These are phyloP conservation scores for Aschersonia sp. DNA, from an alignment of 2,329 filamentous ascomycete species.

Conservation along the genomic window DNA sequence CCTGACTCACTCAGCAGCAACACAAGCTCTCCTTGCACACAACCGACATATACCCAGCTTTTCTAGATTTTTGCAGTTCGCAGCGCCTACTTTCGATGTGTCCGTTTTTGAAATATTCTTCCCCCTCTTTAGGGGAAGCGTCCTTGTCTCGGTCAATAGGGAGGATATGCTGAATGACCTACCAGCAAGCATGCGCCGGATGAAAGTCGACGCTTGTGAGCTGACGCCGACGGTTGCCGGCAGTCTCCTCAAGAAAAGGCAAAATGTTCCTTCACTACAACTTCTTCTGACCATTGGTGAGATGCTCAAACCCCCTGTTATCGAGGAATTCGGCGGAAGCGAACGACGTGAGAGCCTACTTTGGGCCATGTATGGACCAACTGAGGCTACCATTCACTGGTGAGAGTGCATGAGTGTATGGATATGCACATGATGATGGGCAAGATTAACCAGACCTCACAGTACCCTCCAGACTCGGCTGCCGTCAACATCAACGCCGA, in stretches of 20 bases:
- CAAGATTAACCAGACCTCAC: background rate
- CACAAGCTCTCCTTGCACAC: slow-evolving; percentile 73
- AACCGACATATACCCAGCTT: slow-evolving; percentile 64
- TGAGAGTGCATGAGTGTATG: slow-evolving; percentile 13
- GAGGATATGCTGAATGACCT: slow-evolving; percentile 61
- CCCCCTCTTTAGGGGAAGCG: slow-evolving; percentile 57
- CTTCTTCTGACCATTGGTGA: slow-evolving; percentile 80
- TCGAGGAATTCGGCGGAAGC: slow-evolving; percentile 62
- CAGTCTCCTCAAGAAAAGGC: slow-evolving; percentile 55
- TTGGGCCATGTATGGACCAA: slow-evolving; percentile 90
- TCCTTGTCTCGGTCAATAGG: slow-evolving; percentile 57
- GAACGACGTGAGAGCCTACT: slow-evolving; percentile 44
- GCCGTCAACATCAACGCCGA: slow-evolving; percentile 36
- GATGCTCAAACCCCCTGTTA: slow-evolving; percentile 68
- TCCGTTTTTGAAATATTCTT: slow-evolving; percentile 95
- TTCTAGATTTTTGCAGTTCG: slow-evolving; percentile 75
- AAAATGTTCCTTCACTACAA: slow-evolving; percentile 51
- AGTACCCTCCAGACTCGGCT: slow-evolving; percentile 59
- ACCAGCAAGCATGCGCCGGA: slow-evolving; percentile 44
- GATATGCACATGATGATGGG: background rate
- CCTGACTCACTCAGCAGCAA: slow-evolving; percentile 64
- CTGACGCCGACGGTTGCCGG: slow-evolving; percentile 78
- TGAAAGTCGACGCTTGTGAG: slow-evolving; percentile 71
- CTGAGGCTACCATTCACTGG: slow-evolving; percentile 82
- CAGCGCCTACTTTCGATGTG: slow-evolving; percentile 84